These are phyloP conservation scores for Rhizopus microsporus DNA, from an alignment of 371 early-diverging fungal species.

Conservation along the genomic window DNA sequence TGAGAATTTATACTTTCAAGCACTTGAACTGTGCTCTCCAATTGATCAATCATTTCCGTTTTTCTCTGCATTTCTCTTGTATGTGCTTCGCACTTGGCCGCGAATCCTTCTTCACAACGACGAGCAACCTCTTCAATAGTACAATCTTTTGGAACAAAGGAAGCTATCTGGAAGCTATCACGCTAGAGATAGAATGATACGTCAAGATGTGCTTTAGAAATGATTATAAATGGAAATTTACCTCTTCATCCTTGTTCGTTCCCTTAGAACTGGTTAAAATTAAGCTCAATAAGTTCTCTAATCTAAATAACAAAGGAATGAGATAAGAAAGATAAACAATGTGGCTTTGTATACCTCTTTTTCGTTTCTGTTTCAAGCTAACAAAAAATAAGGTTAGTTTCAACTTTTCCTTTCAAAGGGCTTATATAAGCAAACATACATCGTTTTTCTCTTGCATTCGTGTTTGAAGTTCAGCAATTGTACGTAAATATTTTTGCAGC, in stretches of 20 bases:
- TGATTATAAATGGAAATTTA: background rate
- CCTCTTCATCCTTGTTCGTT: conserved; percentile 9
- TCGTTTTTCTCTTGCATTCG: conserved; percentile 68
- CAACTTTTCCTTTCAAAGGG: background rate
- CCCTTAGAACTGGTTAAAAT: conserved; percentile 41
- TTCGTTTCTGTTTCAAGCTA: conserved; percentile 41
- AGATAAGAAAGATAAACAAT: background rate
- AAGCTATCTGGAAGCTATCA: background rate
- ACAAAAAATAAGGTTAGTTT: background rate
- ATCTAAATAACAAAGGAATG: conserved; percentile 11
- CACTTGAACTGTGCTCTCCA: conserved; percentile 11
- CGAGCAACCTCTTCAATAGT: conserved; percentile 39
- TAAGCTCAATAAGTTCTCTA: conserved; percentile 32
- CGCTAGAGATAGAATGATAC: background rate
- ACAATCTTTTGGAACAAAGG: background rate
- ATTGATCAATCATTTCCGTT: background rate
- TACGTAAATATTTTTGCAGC: conserved; percentile 75
- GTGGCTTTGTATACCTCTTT: conserved; percentile 21
- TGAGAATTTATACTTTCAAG: conserved; percentile 8
- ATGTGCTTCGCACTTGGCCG: conserved; percentile 21
- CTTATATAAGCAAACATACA: conserved; percentile 16
- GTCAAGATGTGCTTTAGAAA: background rate
- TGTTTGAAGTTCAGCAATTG: conserved; percentile 78
- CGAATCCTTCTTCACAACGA: conserved; percentile 37
- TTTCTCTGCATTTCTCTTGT: conserved; percentile 16